These are phyloP conservation scores for Marasmius fiardii DNA, from an alignment of 1,284 basidiomycete species.

Conservation along the genomic window DNA sequence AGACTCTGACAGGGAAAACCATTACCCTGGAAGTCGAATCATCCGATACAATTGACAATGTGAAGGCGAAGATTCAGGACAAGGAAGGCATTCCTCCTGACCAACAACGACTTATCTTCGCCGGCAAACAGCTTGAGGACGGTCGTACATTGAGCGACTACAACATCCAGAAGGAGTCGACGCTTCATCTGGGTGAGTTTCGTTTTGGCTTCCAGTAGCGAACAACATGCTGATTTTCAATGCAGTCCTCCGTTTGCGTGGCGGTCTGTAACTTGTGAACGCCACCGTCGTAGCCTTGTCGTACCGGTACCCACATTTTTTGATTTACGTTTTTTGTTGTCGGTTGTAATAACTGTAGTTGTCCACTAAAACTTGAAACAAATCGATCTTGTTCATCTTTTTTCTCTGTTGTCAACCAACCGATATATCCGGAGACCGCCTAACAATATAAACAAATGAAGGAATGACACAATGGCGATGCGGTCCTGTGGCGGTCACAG, in stretches of 20 bases:
- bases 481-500: not conserved
- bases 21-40: slow-evolving; percentile 39
- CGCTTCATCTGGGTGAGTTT: slow-evolving; percentile 50
- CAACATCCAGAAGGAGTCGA: slow-evolving; percentile 73
- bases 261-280: slow-evolving; percentile 41
- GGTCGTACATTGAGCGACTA: slow-evolving; percentile 63
- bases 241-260: slow-evolving; percentile 63
- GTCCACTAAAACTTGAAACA: not conserved
- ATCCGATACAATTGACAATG: slow-evolving; percentile 37
- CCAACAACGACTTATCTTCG: slow-evolving; percentile 66
- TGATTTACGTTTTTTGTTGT: too few relatives aligned
- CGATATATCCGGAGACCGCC: not conserved
- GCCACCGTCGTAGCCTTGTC: too few relatives aligned
- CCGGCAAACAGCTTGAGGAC: slow-evolving; percentile 65
- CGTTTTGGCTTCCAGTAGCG: slow-evolving; percentile 6
- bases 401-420: not conserved
- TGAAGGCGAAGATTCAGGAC: slow-evolving; percentile 37
- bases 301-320: not conserved
- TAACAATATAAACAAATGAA: not conserved
- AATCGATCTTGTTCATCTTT: not conserved
- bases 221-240: slow-evolving; percentile 11
- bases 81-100: slow-evolving; percentile 53
- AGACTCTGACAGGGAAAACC: slow-evolving; percentile 48
- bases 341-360: not conserved
- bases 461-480: not conserved